phyloP scores from a whole-genome alignment of 116 monocot species.

The Zostera marina region DNA sequence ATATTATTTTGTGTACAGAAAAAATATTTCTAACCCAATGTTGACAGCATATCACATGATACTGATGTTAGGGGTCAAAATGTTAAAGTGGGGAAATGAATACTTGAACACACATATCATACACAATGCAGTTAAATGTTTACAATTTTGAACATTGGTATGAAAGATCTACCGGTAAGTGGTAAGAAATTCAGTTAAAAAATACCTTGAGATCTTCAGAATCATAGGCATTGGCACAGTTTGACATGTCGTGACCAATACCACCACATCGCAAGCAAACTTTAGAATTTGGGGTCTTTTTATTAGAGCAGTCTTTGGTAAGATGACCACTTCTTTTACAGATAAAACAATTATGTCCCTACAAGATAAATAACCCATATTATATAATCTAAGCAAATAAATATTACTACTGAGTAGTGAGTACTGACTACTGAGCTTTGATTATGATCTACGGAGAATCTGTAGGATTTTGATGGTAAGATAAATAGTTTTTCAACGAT shows the following conservation, averaged over 20 bases:
- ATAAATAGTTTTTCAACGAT: no score
- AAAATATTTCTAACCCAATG: no score
- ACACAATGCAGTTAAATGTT: no score
- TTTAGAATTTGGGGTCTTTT: conserved; percentile 24
- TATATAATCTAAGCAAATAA: background rate
- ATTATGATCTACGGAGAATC: no score
- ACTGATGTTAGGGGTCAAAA: no score
- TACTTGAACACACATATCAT: no score
- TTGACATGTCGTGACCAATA: conserved; percentile 71
- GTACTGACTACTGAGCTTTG: background rate
- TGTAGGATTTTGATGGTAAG: no score
- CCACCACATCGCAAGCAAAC: conserved; percentile 72
- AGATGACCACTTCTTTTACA: conserved; percentile 78
- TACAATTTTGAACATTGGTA: no score
- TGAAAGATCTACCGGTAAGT: background rate
- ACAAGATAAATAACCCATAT: background rate
- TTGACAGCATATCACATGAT: no score
- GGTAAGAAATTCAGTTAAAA: background rate
- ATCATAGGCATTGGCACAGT: conserved; percentile 52
- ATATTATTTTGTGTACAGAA: background rate
- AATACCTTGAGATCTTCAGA: conserved; percentile 64
- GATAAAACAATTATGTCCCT: conserved; percentile 53
- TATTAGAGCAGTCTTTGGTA: conserved; percentile 74
- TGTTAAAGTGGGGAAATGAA: no score
- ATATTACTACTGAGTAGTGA: background rate